Base-by-base conservation (phyloP, 495 filamentous ascomycete genomes). In the Hypoxylon lenormandii region DNA sequence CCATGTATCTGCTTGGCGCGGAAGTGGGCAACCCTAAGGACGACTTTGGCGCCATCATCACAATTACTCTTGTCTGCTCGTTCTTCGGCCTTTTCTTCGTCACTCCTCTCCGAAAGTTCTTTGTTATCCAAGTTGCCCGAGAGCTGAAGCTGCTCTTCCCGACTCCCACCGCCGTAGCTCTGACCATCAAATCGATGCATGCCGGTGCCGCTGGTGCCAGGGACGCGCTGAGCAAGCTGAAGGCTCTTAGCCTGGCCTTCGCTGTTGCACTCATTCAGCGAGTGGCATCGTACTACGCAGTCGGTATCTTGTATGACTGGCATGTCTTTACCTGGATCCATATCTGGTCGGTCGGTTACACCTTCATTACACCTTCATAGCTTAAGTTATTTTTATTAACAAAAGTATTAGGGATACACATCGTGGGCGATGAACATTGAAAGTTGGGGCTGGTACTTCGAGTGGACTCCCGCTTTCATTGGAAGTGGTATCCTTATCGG, bases 21-120 rank as follows among this genome's bases (percentile, higher is more conserved):
- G 77, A 89, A 48, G 58, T 73, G 13, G 76, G 79, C 50, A 79
- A 75, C 5, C 88, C 88, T 7, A 80, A 79, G 28, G 72, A 81
- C 0, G 83, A 89, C 60, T 89, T 87, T 65, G 83, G 84, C 40
- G 76, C 83, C 26, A 83, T 90, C 49, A 77, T 89, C 51, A 85
- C 85, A 28, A 83, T 90, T 58, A 89, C 88, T 11, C 80, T 86
- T 51, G 83, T 88, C 61, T 81, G 83, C 48, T 85, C 86, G n/a
- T 90, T 88, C 77, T 86, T 88, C 69, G 88, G 88, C n/a, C 74
- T 90, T 21, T 89, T 89, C 76, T 89, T 88, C 69, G 87, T 85
- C 50, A 89, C 86, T 0, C 88, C 88, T 26, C 80, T 90, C 38
- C 86, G 88, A 45, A 88, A 88, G 65, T 90, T 90, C 78, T 90